A percentile compares a stretch with the other conserved stretches of the same genome.
Conservation (phyloP, 1,284 basidiomycete genomes). For the Apiotrichum montevideense region DNA sequence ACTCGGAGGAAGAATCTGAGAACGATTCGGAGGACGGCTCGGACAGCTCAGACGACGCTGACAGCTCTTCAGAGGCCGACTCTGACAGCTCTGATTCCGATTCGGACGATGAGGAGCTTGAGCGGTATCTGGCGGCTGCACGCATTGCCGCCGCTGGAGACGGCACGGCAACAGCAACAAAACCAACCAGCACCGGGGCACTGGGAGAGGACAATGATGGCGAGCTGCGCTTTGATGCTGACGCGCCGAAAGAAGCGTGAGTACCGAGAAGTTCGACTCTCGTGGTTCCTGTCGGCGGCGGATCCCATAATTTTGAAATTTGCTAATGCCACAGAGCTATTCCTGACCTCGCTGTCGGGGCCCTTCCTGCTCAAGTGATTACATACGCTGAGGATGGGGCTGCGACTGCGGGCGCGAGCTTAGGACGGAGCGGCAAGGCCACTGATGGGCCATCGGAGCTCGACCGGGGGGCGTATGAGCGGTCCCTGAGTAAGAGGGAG, state of each 20-base stretch:
- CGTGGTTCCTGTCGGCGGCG: too few species aligned
- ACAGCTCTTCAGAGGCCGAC: background rate
- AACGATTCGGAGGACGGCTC: background rate
- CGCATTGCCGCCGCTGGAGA: conserved; percentile 41
- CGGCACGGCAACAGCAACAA: background rate
- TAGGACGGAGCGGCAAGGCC: background rate
- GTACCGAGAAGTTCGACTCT: conserved; percentile 9
- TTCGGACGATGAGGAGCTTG: conserved; percentile 53
- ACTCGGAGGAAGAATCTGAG: background rate
- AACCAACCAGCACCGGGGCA: conserved; percentile 6
- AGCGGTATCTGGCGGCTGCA: conserved; percentile 59
- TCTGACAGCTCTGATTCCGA: conserved; percentile 2
- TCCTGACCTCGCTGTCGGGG: conserved; percentile 38
- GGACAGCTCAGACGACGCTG: background rate
- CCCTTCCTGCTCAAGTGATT: conserved; percentile 58
- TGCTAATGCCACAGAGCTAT: conserved; percentile 49
- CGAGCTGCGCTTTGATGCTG: conserved; percentile 35
- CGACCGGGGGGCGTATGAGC: conserved; percentile 51
- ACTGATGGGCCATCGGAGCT: conserved; percentile 14
- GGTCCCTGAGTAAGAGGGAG: conserved; percentile 34
- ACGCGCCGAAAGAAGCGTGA: conserved; percentile 42
- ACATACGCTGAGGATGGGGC: conserved; percentile 29
- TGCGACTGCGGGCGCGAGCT: conserved; percentile 14
- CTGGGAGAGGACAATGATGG: conserved; percentile 38
- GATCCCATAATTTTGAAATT: too few species aligned